These are phyloP conservation scores for Chamaenerion angustifolium DNA, from an alignment of 345 rosid genomes.

Conservation along the genomic window DNA sequence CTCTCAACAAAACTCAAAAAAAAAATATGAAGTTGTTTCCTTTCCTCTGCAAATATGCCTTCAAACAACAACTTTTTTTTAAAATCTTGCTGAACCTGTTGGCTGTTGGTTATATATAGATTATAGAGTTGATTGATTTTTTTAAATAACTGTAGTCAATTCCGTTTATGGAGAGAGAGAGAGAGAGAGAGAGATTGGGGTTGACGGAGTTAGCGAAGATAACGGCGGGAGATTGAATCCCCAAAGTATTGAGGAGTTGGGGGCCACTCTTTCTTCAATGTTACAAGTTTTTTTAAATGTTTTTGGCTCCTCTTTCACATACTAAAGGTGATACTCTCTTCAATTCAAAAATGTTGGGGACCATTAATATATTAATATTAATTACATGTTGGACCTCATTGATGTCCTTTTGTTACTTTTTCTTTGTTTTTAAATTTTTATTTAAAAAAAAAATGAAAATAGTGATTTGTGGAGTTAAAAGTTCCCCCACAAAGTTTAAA, in stretches of 20 bases:
- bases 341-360: slow-evolving; percentile 1
- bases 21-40: background rate
- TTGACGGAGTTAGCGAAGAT: slow-evolving; percentile 13
- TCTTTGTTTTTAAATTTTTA: too few relatives aligned
- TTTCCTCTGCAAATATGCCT: background rate
- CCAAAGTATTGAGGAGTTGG: background rate
- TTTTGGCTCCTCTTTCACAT: slow-evolving; percentile 5
- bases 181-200: background rate
- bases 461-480: too few relatives aligned
- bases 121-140: slow-evolving; percentile 16
- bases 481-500: too few relatives aligned
- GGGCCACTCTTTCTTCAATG: background rate
- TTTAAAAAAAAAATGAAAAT: too few relatives aligned
- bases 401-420: too few relatives aligned
- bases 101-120: slow-evolving; percentile 10
- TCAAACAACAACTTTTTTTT: background rate
- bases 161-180: background rate
- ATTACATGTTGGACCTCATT: background rate
- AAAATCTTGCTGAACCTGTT: background rate
- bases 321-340: background rate
- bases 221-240: slow-evolving; percentile 11
- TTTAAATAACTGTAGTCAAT: slow-evolving; percentile 9
- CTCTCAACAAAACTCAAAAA: slow-evolving; percentile 13
- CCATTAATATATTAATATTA: background rate
- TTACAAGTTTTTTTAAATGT: slow-evolving; percentile 3